Base-by-base conservation (phyloP, 2,329 filamentous ascomycete species). In the Pseudocercospora fuligena region DNA sequence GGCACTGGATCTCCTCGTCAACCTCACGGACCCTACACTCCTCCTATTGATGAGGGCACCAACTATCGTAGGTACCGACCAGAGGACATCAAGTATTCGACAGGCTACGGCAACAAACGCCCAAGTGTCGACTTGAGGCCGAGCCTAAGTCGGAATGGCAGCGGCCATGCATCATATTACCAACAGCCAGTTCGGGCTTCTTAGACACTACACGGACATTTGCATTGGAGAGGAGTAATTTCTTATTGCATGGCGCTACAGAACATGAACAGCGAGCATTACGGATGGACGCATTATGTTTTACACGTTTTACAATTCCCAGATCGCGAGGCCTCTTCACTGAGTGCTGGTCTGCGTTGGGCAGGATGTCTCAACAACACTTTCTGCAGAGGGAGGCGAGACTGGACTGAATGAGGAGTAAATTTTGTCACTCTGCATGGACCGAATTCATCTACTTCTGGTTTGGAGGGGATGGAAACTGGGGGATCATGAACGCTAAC, bases 41-140 rank as follows among this genome's bases (percentile, higher is more conserved):
- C 78, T 0, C 70, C 73, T 4, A 27, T 53, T n/a, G 69, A 66
- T 14, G 73, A 76, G 12, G 69, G 77, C 1, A 72, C 79, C 4
- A 73, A 74, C 25, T 81, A 77, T 60, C 46, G 65, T 16, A 73
- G 67, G 57, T 71, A 73, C 27, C 76, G 76, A 1, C 75, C 76
- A 11, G 79, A 82, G 25, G 78, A 81, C 58, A 72, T 82, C 47
- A 75, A 73, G 9, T 78, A 69, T n/a, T 66, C 67, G 51, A 73
- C 69, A 27, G 73, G 73, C 7, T 73, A 74, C 36, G 61, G 51
- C 56, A 59, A 31, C 47, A 36, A 19, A 58, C 66, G 68, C 21
- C 60, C 49, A 6, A 70, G 64, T 49, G 64, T 64, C 27, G 65
- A 70, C 36, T 5, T 57, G 23, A 66, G 69, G 40, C 71, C 72